phyloP scores from a whole-genome alignment of 345 rosid species.

The Hibiscus tridactylites region DNA sequence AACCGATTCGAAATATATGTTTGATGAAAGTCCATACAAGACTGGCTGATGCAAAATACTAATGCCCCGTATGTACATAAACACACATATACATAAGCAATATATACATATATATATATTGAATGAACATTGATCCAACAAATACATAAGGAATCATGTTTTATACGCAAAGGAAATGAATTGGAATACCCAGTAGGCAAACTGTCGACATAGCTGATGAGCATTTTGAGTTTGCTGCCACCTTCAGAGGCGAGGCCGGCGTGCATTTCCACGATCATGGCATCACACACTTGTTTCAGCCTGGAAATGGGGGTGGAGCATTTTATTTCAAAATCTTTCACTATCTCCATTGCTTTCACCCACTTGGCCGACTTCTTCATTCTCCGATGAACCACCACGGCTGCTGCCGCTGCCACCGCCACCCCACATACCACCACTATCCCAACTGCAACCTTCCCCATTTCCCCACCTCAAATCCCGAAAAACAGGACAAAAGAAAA shows the following conservation, averaged over 20 bases:
- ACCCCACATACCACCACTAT: conserved; percentile 10
- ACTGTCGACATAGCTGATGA: conserved; percentile 86
- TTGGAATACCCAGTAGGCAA: conserved; percentile 80
- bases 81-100: background rate
- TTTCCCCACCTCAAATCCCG: background rate
- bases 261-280: conserved; percentile 98
- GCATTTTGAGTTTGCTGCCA: conserved; percentile 96
- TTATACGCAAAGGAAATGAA: background rate
- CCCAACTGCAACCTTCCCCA: conserved; percentile 43
- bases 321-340: conserved; percentile 65
- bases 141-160: background rate
- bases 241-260: conserved; percentile 97
- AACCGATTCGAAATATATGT: too few relatives aligned
- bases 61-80: too few relatives aligned
- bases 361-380: conserved; percentile 24
- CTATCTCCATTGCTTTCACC: conserved; percentile 54
- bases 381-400: conserved; percentile 51
- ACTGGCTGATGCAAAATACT: too few relatives aligned
- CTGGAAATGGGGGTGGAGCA: conserved; percentile 60
- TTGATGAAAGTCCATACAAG: too few relatives aligned
- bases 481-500: background rate
- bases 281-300: conserved; percentile 79
- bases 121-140: background rate
- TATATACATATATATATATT: background rate
- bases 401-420: conserved; percentile 53